Base-by-base conservation (phyloP, 2,329 filamentous ascomycete species). In the Tolypocladium pustulatum region DNA sequence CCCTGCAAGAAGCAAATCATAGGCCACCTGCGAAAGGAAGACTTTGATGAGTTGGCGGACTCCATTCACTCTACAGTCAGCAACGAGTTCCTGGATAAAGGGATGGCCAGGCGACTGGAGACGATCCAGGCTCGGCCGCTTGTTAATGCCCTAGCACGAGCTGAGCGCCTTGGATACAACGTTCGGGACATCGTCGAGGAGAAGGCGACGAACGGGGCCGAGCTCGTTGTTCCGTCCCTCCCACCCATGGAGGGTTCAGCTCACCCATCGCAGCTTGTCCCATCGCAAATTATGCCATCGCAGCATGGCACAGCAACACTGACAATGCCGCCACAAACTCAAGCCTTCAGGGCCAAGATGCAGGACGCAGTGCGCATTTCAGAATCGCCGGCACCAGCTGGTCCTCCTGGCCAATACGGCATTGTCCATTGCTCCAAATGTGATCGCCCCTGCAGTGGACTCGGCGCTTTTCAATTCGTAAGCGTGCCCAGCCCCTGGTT, bases 91-190 rank as follows among this genome's bases (percentile, higher is more conserved):
- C 72, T 84, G 1, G 81, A 84, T 64, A 75, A 72, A 57, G 80
- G 76, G 4, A 65, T 85, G n/a, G 76, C 78, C 22, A 72, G 69
- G 57, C 78, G 82, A 0, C 71, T 85, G 4, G 73, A 74, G 53
- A 81, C 79, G 1, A 84, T 85, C 56, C 75, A 76, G 12, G 81
- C 80, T 1, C 76, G 79, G 32, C 74, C 77, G 17, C 74, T 85
- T 3, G 78, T 85, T 57, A 83, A 84, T 59, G 79, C 81, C 17
- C 73, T 85, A 25, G 81, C 81, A 2, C 73, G 77, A 40, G 81
- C 81, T 1, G 80, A 83, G 63, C 79, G 82, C 2, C 74, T 85
- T 0, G 82, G 82, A 2, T 85, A 84, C 58, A 77, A 82, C 55
- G 70, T 73, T 0, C 69, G 72, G 37, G 82, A 84, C 57, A 71